These are phyloP conservation scores for Stephanocyclus meneghinianus DNA, from an alignment of 352 stramenopile genomes.

Conservation along the genomic window DNA sequence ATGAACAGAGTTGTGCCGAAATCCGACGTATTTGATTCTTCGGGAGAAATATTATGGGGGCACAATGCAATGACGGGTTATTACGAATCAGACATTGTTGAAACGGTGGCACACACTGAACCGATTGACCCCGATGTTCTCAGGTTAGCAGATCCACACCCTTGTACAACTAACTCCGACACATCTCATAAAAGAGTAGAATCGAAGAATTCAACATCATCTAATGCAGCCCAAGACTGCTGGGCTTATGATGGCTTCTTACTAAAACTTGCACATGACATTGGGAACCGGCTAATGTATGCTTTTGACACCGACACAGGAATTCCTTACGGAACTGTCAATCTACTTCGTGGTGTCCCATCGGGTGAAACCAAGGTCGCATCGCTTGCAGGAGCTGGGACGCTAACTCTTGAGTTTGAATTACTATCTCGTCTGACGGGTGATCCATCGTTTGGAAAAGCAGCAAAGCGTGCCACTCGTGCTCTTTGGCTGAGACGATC, in stretches of 20 bases:
- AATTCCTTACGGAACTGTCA: slow-evolving; percentile 95
- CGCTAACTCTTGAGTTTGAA: slow-evolving; percentile 94
- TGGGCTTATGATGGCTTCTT: slow-evolving; percentile 91
- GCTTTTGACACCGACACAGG: slow-evolving; percentile 95
- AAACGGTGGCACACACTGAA: not conserved
- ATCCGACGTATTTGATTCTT: slow-evolving; percentile 57
- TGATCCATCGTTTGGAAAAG: slow-evolving; percentile 73
- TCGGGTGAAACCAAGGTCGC: slow-evolving; percentile 89
- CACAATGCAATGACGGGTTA: not conserved
- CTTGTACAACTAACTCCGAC: slow-evolving; percentile 17
- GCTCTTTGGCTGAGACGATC: slow-evolving; percentile 74
- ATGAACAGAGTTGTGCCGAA: slow-evolving; percentile 51
- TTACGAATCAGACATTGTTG: not conserved
- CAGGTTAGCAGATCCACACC: slow-evolving; percentile 21
- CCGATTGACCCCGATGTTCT: slow-evolving; percentile 14
- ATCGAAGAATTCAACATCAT: not conserved
- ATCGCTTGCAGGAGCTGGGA: slow-evolving; percentile 92
- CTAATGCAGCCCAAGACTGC: slow-evolving; percentile 1
- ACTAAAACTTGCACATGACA: slow-evolving; percentile 90
- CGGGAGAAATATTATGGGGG: slow-evolving; percentile 40
- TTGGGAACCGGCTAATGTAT: slow-evolving; percentile 91
- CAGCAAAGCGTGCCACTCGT: slow-evolving; percentile 67
- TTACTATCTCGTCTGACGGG: slow-evolving; percentile 89
- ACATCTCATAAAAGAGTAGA: not conserved
- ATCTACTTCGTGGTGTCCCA: slow-evolving; percentile 90